Conservation (phyloP, 2,329 filamentous ascomycete genomes). For the Ramularia endophylla region DNA sequence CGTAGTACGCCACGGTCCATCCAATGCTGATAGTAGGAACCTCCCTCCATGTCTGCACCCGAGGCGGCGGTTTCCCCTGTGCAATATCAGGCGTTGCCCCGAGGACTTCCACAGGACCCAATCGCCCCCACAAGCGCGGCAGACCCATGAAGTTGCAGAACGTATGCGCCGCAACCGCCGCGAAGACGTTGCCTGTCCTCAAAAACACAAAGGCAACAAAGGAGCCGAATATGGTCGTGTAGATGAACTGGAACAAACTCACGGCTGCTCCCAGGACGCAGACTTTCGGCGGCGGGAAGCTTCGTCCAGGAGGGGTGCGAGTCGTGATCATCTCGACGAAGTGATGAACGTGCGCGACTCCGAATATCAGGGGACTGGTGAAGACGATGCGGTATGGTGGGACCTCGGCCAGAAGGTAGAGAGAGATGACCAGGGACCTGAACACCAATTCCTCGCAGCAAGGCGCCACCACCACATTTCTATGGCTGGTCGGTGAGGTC, state of each 20-base stretch:
- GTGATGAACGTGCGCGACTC: constrained; percentile 89
- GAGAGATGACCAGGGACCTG: constrained; percentile 75
- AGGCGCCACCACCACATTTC: constrained; percentile 79
- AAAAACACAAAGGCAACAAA: constrained; percentile 87
- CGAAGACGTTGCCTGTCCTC: constrained; percentile 73
- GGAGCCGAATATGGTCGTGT: constrained; percentile 89
- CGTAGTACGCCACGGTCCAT: constrained; percentile 78
- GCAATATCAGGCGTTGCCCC: background rate
- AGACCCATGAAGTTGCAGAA: constrained; percentile 94
- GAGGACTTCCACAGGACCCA: constrained; percentile 40
- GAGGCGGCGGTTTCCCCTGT: no score
- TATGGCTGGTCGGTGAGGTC: constrained; percentile 72
- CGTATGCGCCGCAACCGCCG: constrained; percentile 69
- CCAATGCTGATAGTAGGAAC: no score
- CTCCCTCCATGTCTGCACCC: no score
- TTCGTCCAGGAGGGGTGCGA: constrained; percentile 51
- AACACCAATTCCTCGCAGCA: constrained; percentile 92
- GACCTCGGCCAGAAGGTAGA: constrained; percentile 67
- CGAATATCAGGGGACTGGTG: constrained; percentile 81
- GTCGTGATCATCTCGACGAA: constrained; percentile 89
- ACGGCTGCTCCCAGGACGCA: constrained; percentile 49
- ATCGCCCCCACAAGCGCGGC: constrained; percentile 75
- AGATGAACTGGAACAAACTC: constrained; percentile 76
- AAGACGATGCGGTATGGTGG: constrained; percentile 59
- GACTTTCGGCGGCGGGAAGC: constrained; percentile 14